phyloP scores from a whole-genome alignment of 495 filamentous ascomycete genomes.

The Hypoxylon crocopeplum region DNA sequence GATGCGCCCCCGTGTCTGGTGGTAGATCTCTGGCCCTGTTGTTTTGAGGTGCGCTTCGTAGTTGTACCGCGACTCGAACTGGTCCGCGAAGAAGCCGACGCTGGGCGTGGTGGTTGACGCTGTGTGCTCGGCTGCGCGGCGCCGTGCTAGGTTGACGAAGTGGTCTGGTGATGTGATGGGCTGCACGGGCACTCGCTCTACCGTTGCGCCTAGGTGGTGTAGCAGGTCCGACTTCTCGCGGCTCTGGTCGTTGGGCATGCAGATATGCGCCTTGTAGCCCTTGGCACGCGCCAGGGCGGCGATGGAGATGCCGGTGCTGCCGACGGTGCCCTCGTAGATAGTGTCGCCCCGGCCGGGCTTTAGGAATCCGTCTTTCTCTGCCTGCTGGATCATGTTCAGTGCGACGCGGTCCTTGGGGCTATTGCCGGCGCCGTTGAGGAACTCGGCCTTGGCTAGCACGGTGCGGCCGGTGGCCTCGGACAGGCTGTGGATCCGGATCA shows the following conservation, averaged over 20 bases:
- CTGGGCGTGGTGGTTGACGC: constrained; percentile 47
- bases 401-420: constrained; percentile 97
- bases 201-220: constrained; percentile 85
- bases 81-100: constrained; percentile 90
- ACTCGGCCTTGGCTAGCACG: constrained; percentile 96
- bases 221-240: constrained; percentile 89
- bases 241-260: constrained; percentile 94
- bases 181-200: constrained; percentile 87
- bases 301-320: constrained; percentile 91
- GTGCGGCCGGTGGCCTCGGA: constrained; percentile 91
- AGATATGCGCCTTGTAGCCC: constrained; percentile 93
- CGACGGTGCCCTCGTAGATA: constrained; percentile 97
- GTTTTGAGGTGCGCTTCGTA: constrained; percentile 80
- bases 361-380: constrained; percentile 79
- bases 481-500: constrained; percentile 85
- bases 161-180: constrained; percentile 90
- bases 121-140: constrained; percentile 74
- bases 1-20: constrained; percentile 74
- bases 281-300: constrained; percentile 85
- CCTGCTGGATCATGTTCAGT: constrained; percentile 82
- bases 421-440: constrained; percentile 92
- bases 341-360: constrained; percentile 84
- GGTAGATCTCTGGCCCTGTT: constrained; percentile 88
- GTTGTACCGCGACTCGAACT: constrained; percentile 92
- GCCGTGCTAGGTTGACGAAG: constrained; percentile 93